Percentiles rank a stretch among this genome's conserved stretches.
These are phyloP conservation scores for Phytopythium vexans DNA, from an alignment of 352 stramenopile species.

Conservation along the genomic window DNA sequence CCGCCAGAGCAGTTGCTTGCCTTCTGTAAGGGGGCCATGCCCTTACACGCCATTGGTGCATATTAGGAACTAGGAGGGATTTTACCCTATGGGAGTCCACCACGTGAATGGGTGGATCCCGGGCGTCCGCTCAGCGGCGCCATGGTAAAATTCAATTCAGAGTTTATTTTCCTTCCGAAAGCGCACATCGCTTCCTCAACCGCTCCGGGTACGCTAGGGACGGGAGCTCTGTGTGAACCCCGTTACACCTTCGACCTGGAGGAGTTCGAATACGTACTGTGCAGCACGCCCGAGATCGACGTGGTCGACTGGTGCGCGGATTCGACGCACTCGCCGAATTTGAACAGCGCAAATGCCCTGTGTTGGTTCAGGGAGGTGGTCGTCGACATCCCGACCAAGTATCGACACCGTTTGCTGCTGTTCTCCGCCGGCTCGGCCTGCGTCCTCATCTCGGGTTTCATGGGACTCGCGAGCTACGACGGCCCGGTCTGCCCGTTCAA, in stretches of 20 bases:
- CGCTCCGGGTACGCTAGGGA: too few relatives aligned
- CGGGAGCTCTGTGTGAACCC: too few relatives aligned
- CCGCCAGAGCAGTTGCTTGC: slow-evolving; percentile 91
- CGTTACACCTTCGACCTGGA: slow-evolving; percentile 98
- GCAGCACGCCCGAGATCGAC: slow-evolving; percentile 94
- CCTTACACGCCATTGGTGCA: too few relatives aligned
- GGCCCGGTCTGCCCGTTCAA: slow-evolving; percentile 74
- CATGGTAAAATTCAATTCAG: too few relatives aligned
- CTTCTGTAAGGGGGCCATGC: too few relatives aligned
- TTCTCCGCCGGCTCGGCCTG: slow-evolving; percentile 81
- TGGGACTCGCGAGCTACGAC: slow-evolving; percentile 76
- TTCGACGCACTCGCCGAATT: slow-evolving; percentile 60
- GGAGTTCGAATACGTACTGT: slow-evolving; percentile 96
- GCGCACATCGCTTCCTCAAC: too few relatives aligned
- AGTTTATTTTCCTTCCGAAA: too few relatives aligned
- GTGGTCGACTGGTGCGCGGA: slow-evolving; percentile 94
- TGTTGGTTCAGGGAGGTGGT: slow-evolving; percentile 97
- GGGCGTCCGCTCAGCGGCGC: too few relatives aligned
- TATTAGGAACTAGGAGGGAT: too few relatives aligned
- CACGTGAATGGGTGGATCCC: too few relatives aligned
- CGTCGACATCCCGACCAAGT: slow-evolving; percentile 79
- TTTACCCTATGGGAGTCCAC: too few relatives aligned
- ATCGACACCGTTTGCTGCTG: slow-evolving; percentile 65
- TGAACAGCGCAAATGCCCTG: slow-evolving; percentile 28
- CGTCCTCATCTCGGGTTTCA: slow-evolving; percentile 72